Base-by-base conservation (phyloP, 1,284 basidiomycete genomes). In the Cronartium ribicola region DNA sequence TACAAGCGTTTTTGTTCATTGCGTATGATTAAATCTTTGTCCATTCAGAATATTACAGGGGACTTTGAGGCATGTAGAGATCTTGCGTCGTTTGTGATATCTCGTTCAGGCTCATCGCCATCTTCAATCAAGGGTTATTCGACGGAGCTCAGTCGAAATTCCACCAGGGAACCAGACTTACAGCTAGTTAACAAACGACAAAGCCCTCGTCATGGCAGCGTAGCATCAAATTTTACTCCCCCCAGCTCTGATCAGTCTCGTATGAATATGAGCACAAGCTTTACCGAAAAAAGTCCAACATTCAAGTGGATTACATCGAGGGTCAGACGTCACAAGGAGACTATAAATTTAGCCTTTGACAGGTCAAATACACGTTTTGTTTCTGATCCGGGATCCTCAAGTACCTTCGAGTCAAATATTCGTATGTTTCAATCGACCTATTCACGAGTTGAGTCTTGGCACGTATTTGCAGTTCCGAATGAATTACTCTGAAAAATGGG, bases 341-440 rank as follows among this genome's bases (percentile, higher is more conserved):
- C 5, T n/a, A n/a, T 51, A 6, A 51, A 6, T 0, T 51, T 14
- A 51, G 13, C 13, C 29, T 51, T 51, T 13, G 22, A 13, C 22
- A 22, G 48, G 2, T 29, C 29, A 29, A 29, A 29, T 51, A 51
- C 13, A 5, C 48, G 48, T 4, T 14, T 51, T 51, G 0, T 51
- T 51, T 1, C 29, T 29, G 29, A 29, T 29, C 29, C 29, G 29
- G 29, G 48, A 51, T 10, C 48, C 48, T 51, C 13, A 51, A 22
- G 17, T 14, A 51, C 48, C 5, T 51, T 51, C 17, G 48, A 51
- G 22, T 51, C 48, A 10, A 51, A 51, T 51, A 22, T 22, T 51
- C 48, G 17, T 22, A 51, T 5, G 13, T 71, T 71, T 59, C 48
- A 51, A 57, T 63, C 69, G 20, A 66, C 55, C 7, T 73, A 66